Conservation (phyloP, 2,329 filamentous ascomycete genomes). For the Pseudocercospora macadamiae region DNA sequence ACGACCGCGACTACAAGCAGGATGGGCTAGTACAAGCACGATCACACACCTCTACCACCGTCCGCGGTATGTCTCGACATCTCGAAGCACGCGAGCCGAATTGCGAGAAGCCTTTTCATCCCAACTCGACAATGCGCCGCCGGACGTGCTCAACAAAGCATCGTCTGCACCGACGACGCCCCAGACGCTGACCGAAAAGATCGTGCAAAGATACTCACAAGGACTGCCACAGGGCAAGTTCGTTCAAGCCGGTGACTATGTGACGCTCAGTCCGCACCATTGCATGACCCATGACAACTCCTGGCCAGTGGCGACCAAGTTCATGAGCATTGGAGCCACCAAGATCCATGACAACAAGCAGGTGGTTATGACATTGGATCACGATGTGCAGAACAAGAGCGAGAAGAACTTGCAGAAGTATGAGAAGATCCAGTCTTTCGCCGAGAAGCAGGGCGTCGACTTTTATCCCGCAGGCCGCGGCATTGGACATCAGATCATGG, state of each 20-base stretch:
- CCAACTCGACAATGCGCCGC: conserved; percentile 64
- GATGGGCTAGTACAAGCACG: neutral
- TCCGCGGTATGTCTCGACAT: conserved; percentile 33
- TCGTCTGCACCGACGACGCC: conserved; percentile 53
- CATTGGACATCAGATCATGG: conserved; percentile 91
- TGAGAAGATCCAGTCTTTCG: conserved; percentile 78
- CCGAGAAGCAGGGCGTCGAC: conserved; percentile 71
- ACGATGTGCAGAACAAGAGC: conserved; percentile 83
- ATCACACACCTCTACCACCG: conserved; percentile 28
- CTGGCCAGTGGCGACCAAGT: conserved; percentile 75
- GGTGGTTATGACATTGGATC: conserved; percentile 81
- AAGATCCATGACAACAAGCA: conserved; percentile 72
- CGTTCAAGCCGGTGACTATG: conserved; percentile 80
- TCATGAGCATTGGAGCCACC: conserved; percentile 79
- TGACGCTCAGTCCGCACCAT: conserved; percentile 70
- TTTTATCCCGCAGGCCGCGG: conserved; percentile 78
- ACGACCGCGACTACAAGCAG: conserved; percentile 10
- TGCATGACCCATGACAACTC: conserved; percentile 90
- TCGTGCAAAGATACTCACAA: conserved; percentile 80
- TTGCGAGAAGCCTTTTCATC: conserved; percentile 64
- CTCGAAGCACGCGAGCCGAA: conserved; percentile 29
- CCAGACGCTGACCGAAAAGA: conserved; percentile 91
- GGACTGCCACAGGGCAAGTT: conserved; percentile 74
- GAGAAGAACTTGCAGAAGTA: conserved; percentile 84
- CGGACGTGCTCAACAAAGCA: conserved; percentile 72